Conservation (phyloP, 257 asterid genomes). For the Solanum ossicruentum region DNA sequence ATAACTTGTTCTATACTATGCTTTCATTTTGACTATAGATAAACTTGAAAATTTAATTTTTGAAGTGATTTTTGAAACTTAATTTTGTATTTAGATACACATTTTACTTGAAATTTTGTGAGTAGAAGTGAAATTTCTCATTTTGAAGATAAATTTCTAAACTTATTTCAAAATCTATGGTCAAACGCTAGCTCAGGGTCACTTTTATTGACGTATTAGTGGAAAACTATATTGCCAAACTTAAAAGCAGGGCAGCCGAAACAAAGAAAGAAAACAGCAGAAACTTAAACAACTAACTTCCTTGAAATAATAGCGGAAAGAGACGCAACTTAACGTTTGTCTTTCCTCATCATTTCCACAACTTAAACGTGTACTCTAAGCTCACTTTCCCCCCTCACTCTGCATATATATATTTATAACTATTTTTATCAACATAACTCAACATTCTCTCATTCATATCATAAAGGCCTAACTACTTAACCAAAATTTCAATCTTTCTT, state of each 20-base stretch:
- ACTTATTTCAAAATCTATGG: too few relatives aligned
- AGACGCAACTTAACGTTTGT: conserved; percentile 41
- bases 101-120: too few relatives aligned
- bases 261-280: background rate
- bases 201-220: background rate
- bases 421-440: background rate
- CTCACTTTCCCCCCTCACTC: conserved; percentile 3
- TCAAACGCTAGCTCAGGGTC: too few relatives aligned
- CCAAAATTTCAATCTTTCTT: background rate
- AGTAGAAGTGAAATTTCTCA: too few relatives aligned
- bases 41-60: too few relatives aligned
- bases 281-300: conserved; percentile 16
- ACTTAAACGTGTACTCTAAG: conserved; percentile 44
- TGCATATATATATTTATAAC: background rate
- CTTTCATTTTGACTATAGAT: too few relatives aligned
- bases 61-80: too few relatives aligned
- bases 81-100: too few relatives aligned
- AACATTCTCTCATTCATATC: background rate
- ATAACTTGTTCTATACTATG: too few relatives aligned
- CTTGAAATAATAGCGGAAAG: conserved; percentile 13
- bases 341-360: conserved; percentile 31
- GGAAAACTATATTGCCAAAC: background rate
- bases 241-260: background rate
- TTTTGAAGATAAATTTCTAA: too few relatives aligned
- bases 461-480: background rate